Evolutionary conservation across 441 rosid genomes (phyloP).

Genomic region (Geranium incanum): DNA sequence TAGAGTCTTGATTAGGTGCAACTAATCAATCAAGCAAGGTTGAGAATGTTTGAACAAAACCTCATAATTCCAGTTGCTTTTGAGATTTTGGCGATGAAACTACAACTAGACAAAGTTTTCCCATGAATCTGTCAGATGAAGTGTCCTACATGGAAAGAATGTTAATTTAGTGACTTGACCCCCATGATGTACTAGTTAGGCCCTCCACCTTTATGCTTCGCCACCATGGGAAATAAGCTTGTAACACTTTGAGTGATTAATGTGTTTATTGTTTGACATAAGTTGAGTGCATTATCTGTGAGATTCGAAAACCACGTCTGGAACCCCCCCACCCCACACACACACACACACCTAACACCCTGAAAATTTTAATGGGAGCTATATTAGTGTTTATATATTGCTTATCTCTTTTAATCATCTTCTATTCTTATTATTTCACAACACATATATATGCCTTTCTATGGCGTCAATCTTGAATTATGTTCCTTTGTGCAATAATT

Average conservation of each 20-base stretch:
- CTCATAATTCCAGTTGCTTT: background rate
- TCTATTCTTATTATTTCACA: background rate
- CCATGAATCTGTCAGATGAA: background rate
- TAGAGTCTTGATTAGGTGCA: background rate
- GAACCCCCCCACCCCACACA: too few species aligned
- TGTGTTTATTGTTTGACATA: background rate
- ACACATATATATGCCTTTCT: background rate
- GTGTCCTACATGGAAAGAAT: too few species aligned
- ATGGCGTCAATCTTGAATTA: background rate
- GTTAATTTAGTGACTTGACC: too few species aligned
- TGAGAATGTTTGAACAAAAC: background rate
- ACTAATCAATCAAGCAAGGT: background rate
- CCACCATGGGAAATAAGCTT: background rate
- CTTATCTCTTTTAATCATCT: background rate
- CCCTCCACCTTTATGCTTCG: background rate
- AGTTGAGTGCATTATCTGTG: background rate
- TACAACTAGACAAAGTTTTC: background rate
- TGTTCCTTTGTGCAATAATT: slow-evolving; percentile 13
- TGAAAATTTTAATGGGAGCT: background rate
- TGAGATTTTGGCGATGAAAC: background rate
- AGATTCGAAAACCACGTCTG: background rate
- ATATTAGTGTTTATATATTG: background rate
- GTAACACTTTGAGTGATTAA: background rate
- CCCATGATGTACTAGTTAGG: too few species aligned
- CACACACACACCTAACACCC: too few species aligned